Conservation (phyloP, 768 basidiomycete species). For the Phaeotremella skinneri region DNA sequence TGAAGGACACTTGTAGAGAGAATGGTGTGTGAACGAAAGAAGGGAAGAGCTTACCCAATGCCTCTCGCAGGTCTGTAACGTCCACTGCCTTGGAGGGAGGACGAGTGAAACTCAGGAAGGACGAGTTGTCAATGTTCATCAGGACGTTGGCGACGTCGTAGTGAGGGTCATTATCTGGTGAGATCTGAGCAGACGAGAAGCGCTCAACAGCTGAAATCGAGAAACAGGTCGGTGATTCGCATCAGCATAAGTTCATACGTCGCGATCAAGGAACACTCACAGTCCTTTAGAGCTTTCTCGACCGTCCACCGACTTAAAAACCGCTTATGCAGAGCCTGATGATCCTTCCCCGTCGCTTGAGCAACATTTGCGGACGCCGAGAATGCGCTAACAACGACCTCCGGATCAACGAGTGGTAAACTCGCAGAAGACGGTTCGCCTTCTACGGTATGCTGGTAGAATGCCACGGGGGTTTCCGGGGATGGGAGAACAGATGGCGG, state of each 20-base stretch:
- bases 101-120: conserved; percentile 76
- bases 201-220: conserved; percentile 35
- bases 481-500: conserved; percentile 55
- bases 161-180: conserved; percentile 23
- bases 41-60: conserved; percentile 55
- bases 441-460: conserved; percentile 50
- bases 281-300: conserved; percentile 69
- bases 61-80: conserved; percentile 82
- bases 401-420: conserved; percentile 57
- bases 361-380: conserved; percentile 60
- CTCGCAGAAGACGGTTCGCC: conserved; percentile 42
- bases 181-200: conserved; percentile 26
- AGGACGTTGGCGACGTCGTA: conserved; percentile 52
- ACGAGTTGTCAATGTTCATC: conserved; percentile 88
- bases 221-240: not conserved
- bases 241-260: not conserved
- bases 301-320: conserved; percentile 69
- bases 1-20: not conserved
- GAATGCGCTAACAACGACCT: conserved; percentile 61
- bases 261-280: conserved; percentile 57
- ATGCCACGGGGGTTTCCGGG: conserved; percentile 56
- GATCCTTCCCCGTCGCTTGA: conserved; percentile 65
- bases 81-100: conserved; percentile 72
- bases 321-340: conserved; percentile 58
- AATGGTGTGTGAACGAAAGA: not conserved